Evolutionary conservation across 805 yeast species (phyloP).

Genomic region (Vanderwaltozyma yarrowii): DNA sequence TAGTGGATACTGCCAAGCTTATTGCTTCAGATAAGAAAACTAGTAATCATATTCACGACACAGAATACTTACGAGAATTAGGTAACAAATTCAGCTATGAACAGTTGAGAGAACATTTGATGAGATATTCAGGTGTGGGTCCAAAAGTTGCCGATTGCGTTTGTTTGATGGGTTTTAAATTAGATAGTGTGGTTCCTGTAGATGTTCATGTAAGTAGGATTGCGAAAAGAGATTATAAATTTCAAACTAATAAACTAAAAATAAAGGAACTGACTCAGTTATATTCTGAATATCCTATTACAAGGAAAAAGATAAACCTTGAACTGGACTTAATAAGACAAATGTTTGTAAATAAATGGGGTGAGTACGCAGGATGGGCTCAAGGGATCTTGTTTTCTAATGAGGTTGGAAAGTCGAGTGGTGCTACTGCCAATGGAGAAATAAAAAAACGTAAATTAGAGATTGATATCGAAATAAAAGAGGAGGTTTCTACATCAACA

Average conservation of each 20-base stretch:
- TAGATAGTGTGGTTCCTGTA: constrained; percentile 83
- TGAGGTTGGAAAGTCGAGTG: constrained; percentile 69
- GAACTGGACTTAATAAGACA: constrained; percentile 41
- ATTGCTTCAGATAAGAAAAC: constrained; percentile 31
- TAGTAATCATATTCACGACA: constrained; percentile 14
- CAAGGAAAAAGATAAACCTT: constrained; percentile 25
- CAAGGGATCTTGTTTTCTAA: constrained; percentile 89
- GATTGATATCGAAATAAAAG: not conserved
- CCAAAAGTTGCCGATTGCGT: constrained; percentile 98
- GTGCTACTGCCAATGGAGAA: constrained; percentile 35
- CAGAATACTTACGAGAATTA: constrained; percentile 30
- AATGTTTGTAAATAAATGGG: constrained; percentile 65
- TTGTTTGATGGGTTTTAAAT: constrained; percentile 54
- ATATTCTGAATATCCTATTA: constrained; percentile 20
- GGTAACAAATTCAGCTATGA: constrained; percentile 34
- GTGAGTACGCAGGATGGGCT: constrained; percentile 96
- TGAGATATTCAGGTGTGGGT: constrained; percentile 78
- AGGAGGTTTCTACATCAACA: not conserved
- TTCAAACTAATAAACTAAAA: constrained; percentile 27
- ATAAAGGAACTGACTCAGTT: constrained; percentile 20
- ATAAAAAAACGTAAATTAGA: constrained; percentile 17
- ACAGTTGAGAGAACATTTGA: constrained; percentile 31
- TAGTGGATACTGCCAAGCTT: constrained; percentile 61
- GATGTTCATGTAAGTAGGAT: constrained; percentile 93
- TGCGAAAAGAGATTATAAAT: constrained; percentile 70